Conservation (phyloP, 2,329 filamentous ascomycete species). For the Bertia moriformis region DNA sequence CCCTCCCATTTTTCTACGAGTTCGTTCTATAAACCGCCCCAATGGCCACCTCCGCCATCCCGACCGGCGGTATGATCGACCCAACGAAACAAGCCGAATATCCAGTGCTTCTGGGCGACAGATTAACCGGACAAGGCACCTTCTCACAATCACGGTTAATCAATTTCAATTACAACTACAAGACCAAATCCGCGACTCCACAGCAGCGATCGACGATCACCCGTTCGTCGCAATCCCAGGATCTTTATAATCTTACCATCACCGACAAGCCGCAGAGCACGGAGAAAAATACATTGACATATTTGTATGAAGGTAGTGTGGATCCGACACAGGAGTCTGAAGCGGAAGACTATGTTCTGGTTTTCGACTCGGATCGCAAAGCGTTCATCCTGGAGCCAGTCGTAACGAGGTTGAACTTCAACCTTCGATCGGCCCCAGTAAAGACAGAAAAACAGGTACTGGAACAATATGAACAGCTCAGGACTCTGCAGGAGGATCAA, state of each 20-base stretch:
- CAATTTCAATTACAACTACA: conserved; percentile 1
- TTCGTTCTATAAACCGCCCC: no score
- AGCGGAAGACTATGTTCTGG: neutral
- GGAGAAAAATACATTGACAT: neutral
- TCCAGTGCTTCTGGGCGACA: neutral
- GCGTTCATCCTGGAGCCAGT: neutral
- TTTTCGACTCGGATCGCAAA: neutral
- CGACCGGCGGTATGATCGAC: neutral
- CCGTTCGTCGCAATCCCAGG: neutral
- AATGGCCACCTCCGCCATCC: neutral
- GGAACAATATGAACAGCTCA: neutral
- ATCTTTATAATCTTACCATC: neutral
- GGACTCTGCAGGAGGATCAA: conserved; percentile 12
- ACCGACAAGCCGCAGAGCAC: neutral
- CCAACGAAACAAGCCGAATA: neutral
- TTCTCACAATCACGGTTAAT: neutral
- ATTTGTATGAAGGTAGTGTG: neutral
- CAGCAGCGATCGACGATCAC: neutral
- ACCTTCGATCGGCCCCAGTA: neutral
- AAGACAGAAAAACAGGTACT: neutral
- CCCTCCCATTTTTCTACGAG: no score
- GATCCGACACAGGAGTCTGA: neutral
- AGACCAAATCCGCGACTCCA: neutral
- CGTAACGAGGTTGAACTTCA: neutral
- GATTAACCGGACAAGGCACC: neutral